Conservation (phyloP, 148 eudicot genomes). For the Salicornia ramosissima region DNA sequence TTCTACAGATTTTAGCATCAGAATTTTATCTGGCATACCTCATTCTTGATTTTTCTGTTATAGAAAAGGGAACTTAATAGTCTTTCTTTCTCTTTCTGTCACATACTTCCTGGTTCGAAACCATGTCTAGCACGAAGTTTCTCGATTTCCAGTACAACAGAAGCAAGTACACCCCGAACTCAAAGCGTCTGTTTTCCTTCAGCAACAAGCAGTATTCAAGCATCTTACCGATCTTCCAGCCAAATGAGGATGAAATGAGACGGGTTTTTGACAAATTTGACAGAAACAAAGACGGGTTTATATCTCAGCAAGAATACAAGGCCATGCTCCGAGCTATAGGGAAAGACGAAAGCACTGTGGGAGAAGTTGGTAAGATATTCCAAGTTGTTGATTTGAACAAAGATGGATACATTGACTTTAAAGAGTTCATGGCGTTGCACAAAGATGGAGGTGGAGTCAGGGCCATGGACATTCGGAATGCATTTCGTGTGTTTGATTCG, state of each 20-base stretch:
- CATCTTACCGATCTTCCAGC: conserved; percentile 33
- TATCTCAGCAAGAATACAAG: conserved; percentile 64
- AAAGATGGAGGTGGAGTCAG: conserved; percentile 60
- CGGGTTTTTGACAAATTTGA: conserved; percentile 58
- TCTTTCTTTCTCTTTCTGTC: background rate
- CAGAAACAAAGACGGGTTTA: conserved; percentile 62
- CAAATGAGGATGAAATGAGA: conserved; percentile 45
- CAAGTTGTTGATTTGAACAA: conserved; percentile 58
- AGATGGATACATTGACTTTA: conserved; percentile 67
- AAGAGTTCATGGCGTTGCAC: conserved; percentile 66
- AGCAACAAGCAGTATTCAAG: conserved; percentile 38
- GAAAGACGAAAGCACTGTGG: conserved; percentile 23
- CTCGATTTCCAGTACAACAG: conserved; percentile 63
- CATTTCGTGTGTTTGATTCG: conserved; percentile 54
- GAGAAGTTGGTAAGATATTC: conserved; percentile 53
- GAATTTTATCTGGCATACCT: background rate
- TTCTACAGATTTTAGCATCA: conserved; percentile 10
- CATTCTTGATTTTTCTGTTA: conserved; percentile 1
- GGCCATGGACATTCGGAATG: conserved; percentile 44
- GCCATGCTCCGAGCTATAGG: conserved; percentile 54
- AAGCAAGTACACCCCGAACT: conserved; percentile 37
- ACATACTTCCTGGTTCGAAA: background rate
- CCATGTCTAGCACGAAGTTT: conserved; percentile 43
- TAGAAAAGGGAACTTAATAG: conserved; percentile 13
- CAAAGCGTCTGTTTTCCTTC: conserved; percentile 40